Conservation (phyloP, 495 filamentous ascomycete species). For the Astrocystis sublimbata region DNA sequence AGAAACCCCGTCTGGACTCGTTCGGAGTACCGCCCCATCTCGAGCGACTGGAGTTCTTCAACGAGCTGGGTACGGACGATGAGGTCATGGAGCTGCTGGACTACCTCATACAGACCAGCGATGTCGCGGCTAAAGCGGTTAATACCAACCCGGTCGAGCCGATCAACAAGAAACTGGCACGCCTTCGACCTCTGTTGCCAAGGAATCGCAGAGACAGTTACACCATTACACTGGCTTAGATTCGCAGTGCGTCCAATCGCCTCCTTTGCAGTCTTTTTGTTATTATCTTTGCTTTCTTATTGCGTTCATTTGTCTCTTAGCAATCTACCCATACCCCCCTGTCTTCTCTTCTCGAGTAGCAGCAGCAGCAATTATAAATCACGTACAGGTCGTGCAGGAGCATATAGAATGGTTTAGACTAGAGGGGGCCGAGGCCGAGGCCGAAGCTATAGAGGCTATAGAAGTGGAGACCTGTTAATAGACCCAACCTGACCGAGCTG, state of each 20-base stretch:
- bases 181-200: conserved; percentile 7
- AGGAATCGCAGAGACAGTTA: conserved; percentile 19
- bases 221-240: conserved; percentile 4
- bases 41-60: conserved; percentile 31
- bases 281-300: not conserved
- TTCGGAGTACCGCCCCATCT: conserved; percentile 34
- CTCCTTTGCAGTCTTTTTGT: not conserved
- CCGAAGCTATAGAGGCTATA: conserved; percentile 9
- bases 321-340: not conserved
- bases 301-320: no score
- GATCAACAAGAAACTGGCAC: conserved; percentile 13
- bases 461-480: not conserved
- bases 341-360: not conserved
- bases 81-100: conserved; percentile 34
- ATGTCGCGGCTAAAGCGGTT: conserved; percentile 23
- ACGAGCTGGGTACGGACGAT: conserved; percentile 32
- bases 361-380: conserved; percentile 6
- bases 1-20: conserved; percentile 32
- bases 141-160: conserved; percentile 11
- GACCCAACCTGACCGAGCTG: not conserved
- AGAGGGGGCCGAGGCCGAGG: not conserved
- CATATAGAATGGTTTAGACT: not conserved
- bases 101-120: conserved; percentile 29
- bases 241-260: not conserved
- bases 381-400: not conserved